Evolutionary conservation across 2,329 filamentous ascomycete species (phyloP), one percentile per base, ranked within the genome.

Genomic region (Penicillium sp.): DNA sequence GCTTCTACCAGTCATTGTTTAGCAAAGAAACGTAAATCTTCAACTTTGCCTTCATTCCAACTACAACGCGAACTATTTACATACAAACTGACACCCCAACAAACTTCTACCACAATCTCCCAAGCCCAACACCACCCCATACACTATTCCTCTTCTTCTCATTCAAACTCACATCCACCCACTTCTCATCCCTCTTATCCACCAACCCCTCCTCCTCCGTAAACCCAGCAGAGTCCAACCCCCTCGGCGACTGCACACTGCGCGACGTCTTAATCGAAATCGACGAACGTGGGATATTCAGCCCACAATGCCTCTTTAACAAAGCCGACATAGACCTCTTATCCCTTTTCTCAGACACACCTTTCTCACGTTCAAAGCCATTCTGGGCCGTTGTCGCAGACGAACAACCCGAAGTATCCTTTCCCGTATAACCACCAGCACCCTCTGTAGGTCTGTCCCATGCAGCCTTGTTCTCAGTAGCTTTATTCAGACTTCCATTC

Each of bases 81-180:
- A 23, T 38, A 34, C 2, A 45, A 27, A 45, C 8, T 9, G 2
- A 16, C 7, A 21, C 9, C 38, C 21, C 25, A 29, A 16, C n/a
- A 21, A 23, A 3, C 10, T 10, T 10, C 21, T 45, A 44, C 50
- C 29, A 50, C 35, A 49, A 48, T 2, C 49, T 37, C 27, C 54
- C 56, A 38, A 56, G 23, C 2, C 38, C 54, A 40, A 52, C 49
- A 3, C 56, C 54, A 21, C 32, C 42, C 59, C 55, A 60, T 4
- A 50, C 37, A 7, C 55, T 50, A 48, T 50, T 25, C 47, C 45
- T 38, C 47, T 39, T 52, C 46, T 47, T 32, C 37, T 25, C 27
- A 51, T 55, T 7, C 29, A 53, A 37, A 53, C 60, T 53, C 8
- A 31, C 54, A 42, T 64, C 60, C 18, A 62, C 44, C 58, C 57